These are phyloP conservation scores for Dothideomycetidae sp. DNA, from an alignment of 2,329 filamentous ascomycete genomes.

Conservation along the genomic window DNA sequence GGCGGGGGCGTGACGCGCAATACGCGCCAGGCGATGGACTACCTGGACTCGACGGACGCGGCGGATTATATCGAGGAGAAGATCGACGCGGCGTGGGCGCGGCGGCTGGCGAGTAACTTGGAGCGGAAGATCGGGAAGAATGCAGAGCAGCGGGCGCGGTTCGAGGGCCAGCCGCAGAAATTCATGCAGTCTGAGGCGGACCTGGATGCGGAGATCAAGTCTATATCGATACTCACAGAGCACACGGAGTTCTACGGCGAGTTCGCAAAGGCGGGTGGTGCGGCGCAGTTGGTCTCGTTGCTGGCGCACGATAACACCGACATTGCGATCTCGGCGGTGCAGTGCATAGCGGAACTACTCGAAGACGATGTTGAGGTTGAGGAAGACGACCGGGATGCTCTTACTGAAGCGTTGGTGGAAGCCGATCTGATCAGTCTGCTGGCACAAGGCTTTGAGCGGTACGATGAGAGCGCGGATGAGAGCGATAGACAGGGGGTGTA, in stretches of 20 bases:
- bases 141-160: conserved; percentile 72
- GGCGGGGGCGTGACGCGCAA: conserved; percentile 74
- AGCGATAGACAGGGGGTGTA: conserved; percentile 77
- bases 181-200: conserved; percentile 80
- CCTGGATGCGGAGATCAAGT: conserved; percentile 76
- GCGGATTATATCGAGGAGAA: conserved; percentile 49
- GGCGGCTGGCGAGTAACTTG: conserved; percentile 66
- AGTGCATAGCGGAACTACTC: conserved; percentile 80
- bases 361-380: conserved; percentile 82
- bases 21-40: conserved; percentile 75
- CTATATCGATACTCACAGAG: conserved; percentile 71
- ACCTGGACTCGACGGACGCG: conserved; percentile 53
- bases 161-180: conserved; percentile 64
- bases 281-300: conserved; percentile 60
- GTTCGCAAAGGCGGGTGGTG: conserved; percentile 56
- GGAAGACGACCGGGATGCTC: conserved; percentile 62
- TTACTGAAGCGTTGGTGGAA: conserved; percentile 49
- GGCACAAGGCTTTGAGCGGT: conserved; percentile 60
- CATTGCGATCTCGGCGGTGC: conserved; percentile 80
- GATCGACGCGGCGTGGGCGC: conserved; percentile 72
- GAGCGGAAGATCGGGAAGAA: conserved; percentile 88
- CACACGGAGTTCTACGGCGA: conserved; percentile 72
- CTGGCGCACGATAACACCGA: conserved; percentile 94
- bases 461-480: conserved; percentile 55
- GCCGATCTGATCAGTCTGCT: conserved; percentile 62